Base-by-base conservation (phyloP, 2,329 filamentous ascomycete genomes). In the Colletotrichum tropicicola region DNA sequence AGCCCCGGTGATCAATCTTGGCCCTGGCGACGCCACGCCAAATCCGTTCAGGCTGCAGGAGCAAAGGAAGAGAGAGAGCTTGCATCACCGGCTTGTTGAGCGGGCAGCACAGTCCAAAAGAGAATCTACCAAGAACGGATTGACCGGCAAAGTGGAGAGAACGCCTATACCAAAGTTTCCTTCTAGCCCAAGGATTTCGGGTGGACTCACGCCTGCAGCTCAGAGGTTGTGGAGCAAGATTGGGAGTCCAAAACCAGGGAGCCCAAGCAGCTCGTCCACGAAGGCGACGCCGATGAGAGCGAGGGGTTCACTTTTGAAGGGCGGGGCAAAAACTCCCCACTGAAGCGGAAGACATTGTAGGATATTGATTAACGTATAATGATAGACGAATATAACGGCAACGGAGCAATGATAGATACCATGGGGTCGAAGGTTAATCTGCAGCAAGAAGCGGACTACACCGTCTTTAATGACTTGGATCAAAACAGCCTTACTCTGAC, bases 21-120 rank as follows among this genome's bases (percentile, higher is more conserved):
- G 88, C 1, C 80, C 85, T 9, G 84, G 86, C 13, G 85, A 89
- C 71, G 77, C 86, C n/a, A 87, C 87, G 1, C 89, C 89, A 0
- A 97, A 91, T 68, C 94, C 93, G 0, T 98, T 98, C 77, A 89
- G 88, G 62, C 87, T 98, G 48, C 85, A 89, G 68, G 89, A 93
- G 58, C 89, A 91, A 56, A 89, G 92, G 56, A 88, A 86, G 67
- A 85, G 95, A 37, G 96, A 98, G 79, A 89, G 88, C 35, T 80
- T 98, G 27, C 94, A 97, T 75, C 89, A 95, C 72, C 88, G 90
- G 35, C 93, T 98, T 85, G 94, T 98, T 3, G 94, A 97, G 67
- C 88, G 88, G 54, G 92, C 92, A 21, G 88, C 92, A 12, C 88
- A 89, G 71, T 91, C 86, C 3, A 94, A 94, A 74, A 87, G 90